phyloP scores from a whole-genome alignment of 2,329 filamentous ascomycete species.

The Epichloe scottii region DNA sequence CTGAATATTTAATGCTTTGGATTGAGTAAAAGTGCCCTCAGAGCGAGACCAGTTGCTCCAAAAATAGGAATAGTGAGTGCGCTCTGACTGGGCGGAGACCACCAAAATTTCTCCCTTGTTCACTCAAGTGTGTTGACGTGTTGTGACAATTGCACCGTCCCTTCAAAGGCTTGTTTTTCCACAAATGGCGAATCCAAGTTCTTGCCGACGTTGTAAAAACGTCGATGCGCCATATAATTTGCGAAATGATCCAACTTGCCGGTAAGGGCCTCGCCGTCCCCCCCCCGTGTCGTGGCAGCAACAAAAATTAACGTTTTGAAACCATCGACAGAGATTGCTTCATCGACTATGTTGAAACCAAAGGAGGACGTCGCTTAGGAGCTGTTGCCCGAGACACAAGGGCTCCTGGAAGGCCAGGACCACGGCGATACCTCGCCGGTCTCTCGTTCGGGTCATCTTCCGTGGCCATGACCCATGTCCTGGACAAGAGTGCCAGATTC shows the following conservation, averaged over 20 bases:
- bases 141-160: too few species aligned
- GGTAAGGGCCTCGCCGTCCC: constrained; percentile 10
- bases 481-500: constrained; percentile 55
- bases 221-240: constrained; percentile 17
- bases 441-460: constrained; percentile 79
- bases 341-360: constrained; percentile 61
- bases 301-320: not conserved
- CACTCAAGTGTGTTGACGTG: too few species aligned
- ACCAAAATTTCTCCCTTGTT: not conserved
- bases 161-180: not conserved
- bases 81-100: not conserved
- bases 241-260: constrained; percentile 20
- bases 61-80: not conserved
- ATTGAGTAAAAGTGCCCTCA: too few species aligned
- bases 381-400: constrained; percentile 37
- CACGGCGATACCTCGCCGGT: constrained; percentile 52
- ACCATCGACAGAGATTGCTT: constrained; percentile 49
- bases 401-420: constrained; percentile 19
- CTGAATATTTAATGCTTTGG: too few species aligned
- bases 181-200: constrained; percentile 2
- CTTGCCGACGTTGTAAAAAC: constrained; percentile 21
- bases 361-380: constrained; percentile 61
- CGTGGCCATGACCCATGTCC: constrained; percentile 59
- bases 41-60: too few species aligned
- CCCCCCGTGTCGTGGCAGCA: not conserved